phyloP scores from a whole-genome alignment of 371 early-diverging fungal species.

The Coemansia sp. region DNA sequence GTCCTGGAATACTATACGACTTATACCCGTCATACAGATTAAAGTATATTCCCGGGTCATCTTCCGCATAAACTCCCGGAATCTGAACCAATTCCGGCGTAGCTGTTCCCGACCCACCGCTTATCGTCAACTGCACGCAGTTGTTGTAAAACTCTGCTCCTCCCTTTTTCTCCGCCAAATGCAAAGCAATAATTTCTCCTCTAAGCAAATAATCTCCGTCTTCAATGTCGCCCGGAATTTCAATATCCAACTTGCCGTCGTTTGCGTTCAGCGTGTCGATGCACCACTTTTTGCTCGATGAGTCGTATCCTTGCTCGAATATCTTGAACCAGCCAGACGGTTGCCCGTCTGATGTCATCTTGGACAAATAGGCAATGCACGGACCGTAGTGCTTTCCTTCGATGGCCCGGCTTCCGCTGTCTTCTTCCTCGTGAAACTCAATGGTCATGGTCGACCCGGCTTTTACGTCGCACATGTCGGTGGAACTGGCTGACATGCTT shows the following conservation, averaged over 20 bases:
- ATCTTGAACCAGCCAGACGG: slow-evolving; percentile 38
- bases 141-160: slow-evolving; percentile 31
- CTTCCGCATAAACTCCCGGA: slow-evolving; percentile 12
- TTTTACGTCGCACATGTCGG: slow-evolving; percentile 14
- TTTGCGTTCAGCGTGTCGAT: slow-evolving; percentile 15
- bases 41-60: slow-evolving; percentile 13
- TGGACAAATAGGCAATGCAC: slow-evolving; percentile 31
- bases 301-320: slow-evolving; percentile 39
- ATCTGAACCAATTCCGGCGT: slow-evolving; percentile 12
- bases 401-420: neutral
- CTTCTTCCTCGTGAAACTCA: slow-evolving; percentile 16
- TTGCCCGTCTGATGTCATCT: slow-evolving; percentile 14
- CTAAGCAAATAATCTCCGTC: slow-evolving; percentile 26
- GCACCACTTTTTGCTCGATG: slow-evolving; percentile 20
- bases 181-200: slow-evolving; percentile 38
- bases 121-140: slow-evolving; percentile 23
- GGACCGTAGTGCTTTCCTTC: slow-evolving; percentile 26
- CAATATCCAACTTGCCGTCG: slow-evolving; percentile 15
- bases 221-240: slow-evolving; percentile 22
- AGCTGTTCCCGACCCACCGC: slow-evolving; percentile 8
- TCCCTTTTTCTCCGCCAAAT: slow-evolving; percentile 12
- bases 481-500: slow-evolving; percentile 8
- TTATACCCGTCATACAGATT: slow-evolving; percentile 10
- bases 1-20: slow-evolving; percentile 31
- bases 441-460: slow-evolving; percentile 27